Percentiles rank a stretch among this genome's conserved stretches.
Evolutionary conservation across 768 basidiomycete species (phyloP).

Genomic region (Collybia sordida): DNA sequence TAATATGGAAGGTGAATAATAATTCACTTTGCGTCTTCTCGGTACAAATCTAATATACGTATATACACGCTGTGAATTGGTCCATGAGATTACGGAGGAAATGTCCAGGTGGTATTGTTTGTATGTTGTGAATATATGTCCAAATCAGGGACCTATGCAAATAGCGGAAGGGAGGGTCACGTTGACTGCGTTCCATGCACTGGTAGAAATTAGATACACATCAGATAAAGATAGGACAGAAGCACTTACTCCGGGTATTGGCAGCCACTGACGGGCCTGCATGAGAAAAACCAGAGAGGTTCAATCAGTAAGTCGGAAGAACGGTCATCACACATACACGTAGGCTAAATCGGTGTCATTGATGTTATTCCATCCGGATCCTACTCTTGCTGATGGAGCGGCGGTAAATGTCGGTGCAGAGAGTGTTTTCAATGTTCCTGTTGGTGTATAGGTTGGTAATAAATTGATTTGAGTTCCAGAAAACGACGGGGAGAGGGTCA

Average conservation of each 20-base stretch:
- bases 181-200: slow-evolving; percentile 59
- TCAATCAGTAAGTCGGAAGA: slow-evolving; percentile 2
- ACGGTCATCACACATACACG: slow-evolving; percentile 34
- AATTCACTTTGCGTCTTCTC: too few species aligned
- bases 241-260: slow-evolving; percentile 53
- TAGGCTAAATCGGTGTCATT: slow-evolving; percentile 60
- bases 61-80: not conserved
- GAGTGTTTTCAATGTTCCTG: slow-evolving; percentile 62
- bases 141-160: slow-evolving; percentile 30
- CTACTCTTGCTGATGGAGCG: slow-evolving; percentile 52
- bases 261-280: slow-evolving; percentile 58
- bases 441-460: slow-evolving; percentile 73
- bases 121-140: too few species aligned
- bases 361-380: slow-evolving; percentile 76
- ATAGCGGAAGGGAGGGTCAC: slow-evolving; percentile 45
- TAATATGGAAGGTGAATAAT: too few species aligned
- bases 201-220: slow-evolving; percentile 16
- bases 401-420: slow-evolving; percentile 62
- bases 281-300: slow-evolving; percentile 1
- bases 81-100: too few species aligned
- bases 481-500: slow-evolving; percentile 51
- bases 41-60: not conserved
- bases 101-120: too few species aligned
- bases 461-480: slow-evolving; percentile 50
- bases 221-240: slow-evolving; percentile 1